These are phyloP conservation scores for Candida boidinii DNA, from an alignment of 805 yeast species.

Conservation along the genomic window DNA sequence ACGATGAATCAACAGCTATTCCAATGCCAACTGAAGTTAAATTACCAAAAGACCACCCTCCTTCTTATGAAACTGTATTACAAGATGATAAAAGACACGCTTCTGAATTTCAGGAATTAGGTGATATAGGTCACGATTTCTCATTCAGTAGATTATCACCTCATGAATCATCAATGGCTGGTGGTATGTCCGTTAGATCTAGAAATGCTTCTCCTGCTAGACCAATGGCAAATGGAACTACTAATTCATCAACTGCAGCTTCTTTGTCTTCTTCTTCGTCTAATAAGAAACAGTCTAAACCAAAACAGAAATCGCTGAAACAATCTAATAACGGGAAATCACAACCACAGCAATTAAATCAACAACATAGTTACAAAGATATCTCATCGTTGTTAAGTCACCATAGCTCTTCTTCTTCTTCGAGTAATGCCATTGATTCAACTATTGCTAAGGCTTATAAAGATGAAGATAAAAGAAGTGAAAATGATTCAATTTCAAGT, in stretches of 20 bases:
- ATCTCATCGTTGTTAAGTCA: constrained; percentile 6
- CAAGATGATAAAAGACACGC: constrained; percentile 17
- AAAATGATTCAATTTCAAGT: neutral
- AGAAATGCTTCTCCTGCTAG: too few relatives aligned
- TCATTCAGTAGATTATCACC: too few relatives aligned
- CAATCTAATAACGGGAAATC: too few relatives aligned
- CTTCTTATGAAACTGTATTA: constrained; percentile 9
- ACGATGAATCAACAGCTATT: constrained; percentile 31
- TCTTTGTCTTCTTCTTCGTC: too few relatives aligned
- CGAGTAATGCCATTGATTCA: constrained; percentile 14
- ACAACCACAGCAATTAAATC: constrained; percentile 22
- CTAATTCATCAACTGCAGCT: too few relatives aligned
- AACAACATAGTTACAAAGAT: constrained; percentile 15
- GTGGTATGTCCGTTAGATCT: too few relatives aligned
- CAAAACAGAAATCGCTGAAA: too few relatives aligned
- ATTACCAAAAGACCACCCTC: constrained; percentile 8
- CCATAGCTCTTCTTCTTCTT: constrained; percentile 7
- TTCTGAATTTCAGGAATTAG: constrained; percentile 17
- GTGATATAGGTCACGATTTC: too few relatives aligned
- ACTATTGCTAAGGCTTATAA: constrained; percentile 14
- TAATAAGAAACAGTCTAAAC: too few relatives aligned
- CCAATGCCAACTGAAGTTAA: constrained; percentile 16
- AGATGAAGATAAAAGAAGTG: constrained; percentile 3
- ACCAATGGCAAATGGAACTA: too few relatives aligned
- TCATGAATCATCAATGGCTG: too few relatives aligned